Evolutionary conservation across 495 filamentous ascomycete species (phyloP).

Genomic region (Talaromyces nanjingensis): DNA sequence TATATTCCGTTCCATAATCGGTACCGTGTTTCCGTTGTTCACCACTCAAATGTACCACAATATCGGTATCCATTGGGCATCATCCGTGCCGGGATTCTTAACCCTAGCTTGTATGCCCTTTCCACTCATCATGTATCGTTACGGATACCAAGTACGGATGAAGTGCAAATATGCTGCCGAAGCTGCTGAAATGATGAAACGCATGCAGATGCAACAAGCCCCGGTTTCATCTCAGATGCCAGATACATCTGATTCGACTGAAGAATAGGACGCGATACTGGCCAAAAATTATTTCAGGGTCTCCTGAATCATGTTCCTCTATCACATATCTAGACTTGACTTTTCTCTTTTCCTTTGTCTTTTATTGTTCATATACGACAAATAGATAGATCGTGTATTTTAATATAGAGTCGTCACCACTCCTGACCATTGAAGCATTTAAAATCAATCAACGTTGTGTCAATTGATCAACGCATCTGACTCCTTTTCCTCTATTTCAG

Average conservation of each 20-base stretch:
- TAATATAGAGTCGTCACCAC: too few relatives aligned
- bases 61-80: constrained; percentile 67
- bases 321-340: too few relatives aligned
- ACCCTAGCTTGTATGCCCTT: constrained; percentile 59
- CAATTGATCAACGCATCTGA: background rate
- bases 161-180: constrained; percentile 61
- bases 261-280: background rate
- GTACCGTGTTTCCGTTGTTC: constrained; percentile 68
- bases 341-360: too few relatives aligned
- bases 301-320: too few relatives aligned
- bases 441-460: background rate
- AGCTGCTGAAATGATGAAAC: constrained; percentile 28
- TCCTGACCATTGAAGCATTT: too few relatives aligned
- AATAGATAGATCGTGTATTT: too few relatives aligned
- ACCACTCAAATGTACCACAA: constrained; percentile 57
- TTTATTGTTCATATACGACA: too few relatives aligned
- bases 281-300: background rate
- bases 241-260: background rate
- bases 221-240: background rate
- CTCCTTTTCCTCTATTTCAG: background rate
- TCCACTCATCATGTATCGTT: constrained; percentile 62
- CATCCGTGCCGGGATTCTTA: constrained; percentile 59
- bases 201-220: constrained; percentile 11
- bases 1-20: constrained; percentile 53
- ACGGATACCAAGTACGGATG: constrained; percentile 50